These are phyloP conservation scores for Margaritispora aquatica DNA, from an alignment of 495 filamentous ascomycete genomes.

Conservation along the genomic window DNA sequence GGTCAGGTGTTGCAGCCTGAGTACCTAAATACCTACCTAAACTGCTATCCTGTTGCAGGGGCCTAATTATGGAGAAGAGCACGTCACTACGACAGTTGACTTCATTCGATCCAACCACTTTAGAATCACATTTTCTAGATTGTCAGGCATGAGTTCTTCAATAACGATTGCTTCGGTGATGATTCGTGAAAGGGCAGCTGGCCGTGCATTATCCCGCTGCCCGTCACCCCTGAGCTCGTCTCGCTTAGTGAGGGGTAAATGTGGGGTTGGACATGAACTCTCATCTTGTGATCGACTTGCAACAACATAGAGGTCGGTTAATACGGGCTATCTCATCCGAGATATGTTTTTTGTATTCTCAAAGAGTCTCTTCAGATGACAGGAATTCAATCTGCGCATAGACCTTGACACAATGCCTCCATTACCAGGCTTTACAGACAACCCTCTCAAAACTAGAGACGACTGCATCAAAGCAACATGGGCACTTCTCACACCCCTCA, in stretches of 20 bases:
- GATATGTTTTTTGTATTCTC: neutral
- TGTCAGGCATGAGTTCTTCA: neutral
- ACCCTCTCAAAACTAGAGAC: conserved; percentile 13
- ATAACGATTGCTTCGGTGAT: neutral
- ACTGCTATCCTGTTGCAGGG: neutral
- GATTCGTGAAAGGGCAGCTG: neutral
- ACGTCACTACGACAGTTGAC: neutral
- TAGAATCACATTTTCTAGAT: neutral
- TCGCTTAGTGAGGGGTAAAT: neutral
- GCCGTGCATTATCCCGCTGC: conserved; percentile 3
- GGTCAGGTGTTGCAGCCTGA: neutral
- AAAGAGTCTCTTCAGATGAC: neutral
- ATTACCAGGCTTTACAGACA: conserved; percentile 20
- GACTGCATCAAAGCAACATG: conserved; percentile 34
- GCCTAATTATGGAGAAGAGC: neutral
- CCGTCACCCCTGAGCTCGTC: neutral
- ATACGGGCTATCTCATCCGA: neutral
- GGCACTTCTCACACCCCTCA: conserved; percentile 39
- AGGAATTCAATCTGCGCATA: neutral
- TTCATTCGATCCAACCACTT: too few relatives aligned
- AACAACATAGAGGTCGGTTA: neutral
- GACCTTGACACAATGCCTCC: neutral
- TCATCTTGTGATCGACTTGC: neutral
- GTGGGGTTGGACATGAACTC: neutral
- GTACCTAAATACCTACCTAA: too few relatives aligned